Base-by-base conservation (phyloP, 768 basidiomycete genomes). In the Agaricus bisporus region DNA sequence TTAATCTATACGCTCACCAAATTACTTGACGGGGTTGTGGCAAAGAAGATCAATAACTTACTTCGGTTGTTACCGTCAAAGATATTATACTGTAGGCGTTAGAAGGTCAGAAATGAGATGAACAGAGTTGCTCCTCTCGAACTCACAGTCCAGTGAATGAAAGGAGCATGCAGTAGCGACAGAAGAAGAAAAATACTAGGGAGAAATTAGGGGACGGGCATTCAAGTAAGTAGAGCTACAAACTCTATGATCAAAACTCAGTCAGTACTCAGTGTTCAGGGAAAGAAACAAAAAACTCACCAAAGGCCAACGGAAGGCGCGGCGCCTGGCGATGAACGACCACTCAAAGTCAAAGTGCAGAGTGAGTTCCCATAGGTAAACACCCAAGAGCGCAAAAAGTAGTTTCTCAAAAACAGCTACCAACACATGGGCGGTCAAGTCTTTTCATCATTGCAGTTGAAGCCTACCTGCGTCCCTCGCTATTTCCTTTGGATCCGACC, bases 81-180 rank as follows among this genome's bases (percentile, higher is more conserved):
- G 85, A 82, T 32, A 82, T 68, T 35, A 86, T 79, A 57, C 85
- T 87, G 18, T 26, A n/a, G 5, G 28, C 41, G 25, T 41, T 52
- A 48, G 42, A 32, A n/a, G 2, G 18, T 44, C 32, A 28, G 26
- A 15, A 15, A 43, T 35, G 49, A 29, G 26, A 37, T n/a, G 41
- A 54, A 26, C n/a, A n/a, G 20, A 32, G 14, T 4, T 22, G 51
- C 35, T 12, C 39, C 2, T 32, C 32, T 8, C 32, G 32, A 11
- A 67, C 80, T 68, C 62, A 84, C 85, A 88, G 58, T 53, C 85
- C 84, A 58, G 82, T 64, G 60, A 86, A 73, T 3, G 85, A 76
- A 53, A 80, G 71, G n/a, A 88, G 61, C 73, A 87, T 81, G 65
- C 82, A 84, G 64, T 88, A 88, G 56, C 86, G 80, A 63, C 80